Evolutionary conservation across 2,329 filamentous ascomycete species (phyloP), one percentile per base, ranked within the genome.

Genomic region (Pseudocercospora macadamiae): DNA sequence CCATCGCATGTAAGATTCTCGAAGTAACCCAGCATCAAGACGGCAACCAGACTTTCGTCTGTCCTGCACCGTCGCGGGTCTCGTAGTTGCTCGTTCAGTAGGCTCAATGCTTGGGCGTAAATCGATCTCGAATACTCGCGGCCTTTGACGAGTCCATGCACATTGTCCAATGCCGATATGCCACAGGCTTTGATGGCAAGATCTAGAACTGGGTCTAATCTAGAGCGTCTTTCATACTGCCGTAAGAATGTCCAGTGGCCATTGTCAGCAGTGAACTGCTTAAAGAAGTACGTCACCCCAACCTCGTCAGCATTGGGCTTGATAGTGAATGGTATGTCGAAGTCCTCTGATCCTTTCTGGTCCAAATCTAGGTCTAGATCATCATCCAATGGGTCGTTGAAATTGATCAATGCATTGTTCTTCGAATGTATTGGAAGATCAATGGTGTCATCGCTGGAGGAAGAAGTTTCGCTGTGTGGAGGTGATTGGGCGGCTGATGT

Each of bases 11-110:
- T 66, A n/a, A 73, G 60, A 32, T 70, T 72, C 63, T 76, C 74
- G 58, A 71, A 76, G 23, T 74, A 71, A 42, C 75, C 71, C 6
- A 76, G 67, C 57, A 76, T 66, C 14, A 70, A 60, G 3, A 75
- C 70, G 18, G 73, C 70, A 36, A 76, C 65, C 3, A 76, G 62
- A 7, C 68, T 72, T 16, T 71, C 68, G 54, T 76, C 71, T 16
- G 62, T 68, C 25, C 62, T 67, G 21, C 70, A 66, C 7, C 63
- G 59, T 18, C 67, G 60, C 2, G 72, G 64, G 48, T 73, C 70
- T 19, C 64, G 64, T 26, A 76, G 56, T 14, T 69, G 68, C 9
- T 57, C 51, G 56, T 75, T 74, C 7, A 75, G 64, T 30, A 72
- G 59, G n/a, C 68, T 60, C 3, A 75, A 55, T 8, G 74, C 74